Base-by-base conservation (phyloP, 2,329 filamentous ascomycete species). In the Nemania sp. region DNA sequence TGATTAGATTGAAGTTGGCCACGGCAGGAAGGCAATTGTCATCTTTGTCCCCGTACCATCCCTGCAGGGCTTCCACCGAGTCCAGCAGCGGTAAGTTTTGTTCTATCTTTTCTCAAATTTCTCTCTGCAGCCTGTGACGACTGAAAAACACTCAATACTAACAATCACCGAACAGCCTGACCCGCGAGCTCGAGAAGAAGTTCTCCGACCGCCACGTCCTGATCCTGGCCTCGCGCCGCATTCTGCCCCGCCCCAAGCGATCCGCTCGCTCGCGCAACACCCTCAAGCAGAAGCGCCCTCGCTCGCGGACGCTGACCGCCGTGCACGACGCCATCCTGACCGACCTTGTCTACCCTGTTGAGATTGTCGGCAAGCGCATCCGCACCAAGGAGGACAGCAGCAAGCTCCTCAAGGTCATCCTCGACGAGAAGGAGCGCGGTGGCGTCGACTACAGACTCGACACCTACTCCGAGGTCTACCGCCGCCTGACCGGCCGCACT, bases 101-200 rank as follows among this genome's bases (percentile, higher is more conserved):
- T 20, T 51, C 17, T 44, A 36, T 33, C 6, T 41, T 28, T 8
- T 14, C 20, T 14, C 23, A 6, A 39, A 14, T 5, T 15, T 28
- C 15, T 7, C 2, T 23, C 11, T 28, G 9, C 28, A 4, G n/a
- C 28, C 8, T 14, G 28, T 9, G 28, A n/a, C n/a, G n/a, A n/a
- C n/a, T n/a, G n/a, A n/a, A n/a, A n/a, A 23, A 33, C 48, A 19
- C 19, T 37, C 14, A n/a, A 52, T 54, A 48, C 64, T 72, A 58
- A 70, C 56, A 2, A n/a, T n/a, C 3, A 8, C 37, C 12, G 42
- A n/a, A 36, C 61, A 97, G 93, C 76, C 88, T 99, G 75, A 99
- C 94, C 80, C 94, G 94, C 81, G 94, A 99, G 86, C 92, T 99
- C 75, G 94, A 99, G 89, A 99, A 99, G 91, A 99, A 99, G 85